Evolutionary conservation across 176 grass and related monocot genomes (phyloP), one percentile per base, ranked within the genome.

Genomic region (Carex scoparia): DNA sequence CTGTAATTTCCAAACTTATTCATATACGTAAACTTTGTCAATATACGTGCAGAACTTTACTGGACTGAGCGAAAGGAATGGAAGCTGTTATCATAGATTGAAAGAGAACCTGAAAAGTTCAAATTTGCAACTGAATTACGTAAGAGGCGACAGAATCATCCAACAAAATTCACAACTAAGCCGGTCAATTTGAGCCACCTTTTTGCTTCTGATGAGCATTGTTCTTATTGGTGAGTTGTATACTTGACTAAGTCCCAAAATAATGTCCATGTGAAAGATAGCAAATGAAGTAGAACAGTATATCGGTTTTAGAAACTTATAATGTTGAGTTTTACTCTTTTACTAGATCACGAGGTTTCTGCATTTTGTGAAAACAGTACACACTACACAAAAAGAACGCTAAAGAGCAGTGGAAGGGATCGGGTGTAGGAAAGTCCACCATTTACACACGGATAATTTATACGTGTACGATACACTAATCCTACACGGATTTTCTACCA

Each of bases 191-290:
- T 84, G 80, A 49, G 81, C 92, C 69, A 91, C 91, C 37, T 89
- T 98, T 37, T 69, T 94, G 65, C 89, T 98, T 83, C 71, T 94
- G 84, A 86, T 98, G 87, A 91, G 92, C 68, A 91, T 94, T 87
- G 84, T 97, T 85, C 86, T 97, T 69, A 94, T 97, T 49, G 92
- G 95, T 94, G 62, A 94, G 95, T 94, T 61, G 3, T 33, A 88
- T 79, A 84, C 72, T 88, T 86, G 1, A 63, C 71, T 69, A 13
- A 1, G 44, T 76, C 48, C n/a, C 56, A 78, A 16, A 78, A 69
- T 27, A 27, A 28, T 23, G 70, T 19, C 70, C 38, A 49, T 2
- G 0, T 69, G n/a, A 46, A 44, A 71, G 7, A 15, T 71, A 6
- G 10, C 68, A 71, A 71, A 65, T 30, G 1, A 31, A 11, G 7